Base-by-base conservation (phyloP, 768 basidiomycete species). In the Mycena venus region DNA sequence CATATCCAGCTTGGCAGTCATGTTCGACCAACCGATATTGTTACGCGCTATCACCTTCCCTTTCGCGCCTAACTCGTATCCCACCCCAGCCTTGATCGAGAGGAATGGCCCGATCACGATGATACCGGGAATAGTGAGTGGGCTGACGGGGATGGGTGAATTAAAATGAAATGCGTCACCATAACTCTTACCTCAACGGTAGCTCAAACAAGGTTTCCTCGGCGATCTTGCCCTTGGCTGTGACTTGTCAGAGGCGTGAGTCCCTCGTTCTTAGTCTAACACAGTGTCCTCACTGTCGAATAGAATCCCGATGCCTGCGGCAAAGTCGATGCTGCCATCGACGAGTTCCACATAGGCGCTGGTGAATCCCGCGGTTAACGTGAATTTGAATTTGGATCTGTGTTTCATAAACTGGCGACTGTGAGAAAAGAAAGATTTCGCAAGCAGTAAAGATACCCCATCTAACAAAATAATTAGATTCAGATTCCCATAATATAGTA, bases 1-100 rank as follows among this genome's bases (percentile, higher is more conserved):
- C 51, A 67, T 38, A 29, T 67, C 66, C 15, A 67, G 1, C 9
- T 55, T 38, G 36, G 66, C 66, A 1, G 34, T 67, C 66, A 67
- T 67, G 14, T 67, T 31, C 6, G 66, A 67, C 66, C 66, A 67
- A 2, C 66, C 66, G 21, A 67, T 67, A 19, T 67, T 67, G 55
- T 40, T 67, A 2, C 66, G 66, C 6, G 66, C 55, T 2, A 67
- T 15, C 2, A 58, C 14, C 17, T 38, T 67, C 1, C 66, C 66
- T 21, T 34, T 25, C 2, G 51, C 64, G 12, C 25, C 27, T 3
- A 58, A 3, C 12, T 38, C 32, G 21, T 38, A 44, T 9, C 36
- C 38, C 3, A 56, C 6, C 19, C 66, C 66, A 4, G 11, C 19
- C 9, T 31, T 34, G 6, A 58, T 2, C 5, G 23, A 11, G 15